A percentile compares a stretch with the other conserved stretches of the same genome.
phyloP scores from a whole-genome alignment of 2,329 filamentous ascomycete genomes.

The Penicillium sp. region DNA sequence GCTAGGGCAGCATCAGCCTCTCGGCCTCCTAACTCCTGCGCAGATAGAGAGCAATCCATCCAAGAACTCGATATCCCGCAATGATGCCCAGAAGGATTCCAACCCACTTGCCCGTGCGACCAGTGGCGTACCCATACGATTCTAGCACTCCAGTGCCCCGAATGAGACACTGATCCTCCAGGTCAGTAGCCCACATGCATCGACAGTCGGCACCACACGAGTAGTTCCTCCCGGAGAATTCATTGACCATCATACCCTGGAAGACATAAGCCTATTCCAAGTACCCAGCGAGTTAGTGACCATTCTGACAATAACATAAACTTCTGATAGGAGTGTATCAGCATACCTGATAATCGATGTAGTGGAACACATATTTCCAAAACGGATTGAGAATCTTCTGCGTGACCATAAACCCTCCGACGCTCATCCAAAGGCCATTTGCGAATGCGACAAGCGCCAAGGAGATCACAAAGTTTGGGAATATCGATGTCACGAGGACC shows the following conservation, averaged over 20 bases:
- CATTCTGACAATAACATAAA: background rate
- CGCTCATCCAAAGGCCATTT: constrained; percentile 87
- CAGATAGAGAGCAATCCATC: constrained; percentile 57
- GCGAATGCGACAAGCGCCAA: constrained; percentile 79
- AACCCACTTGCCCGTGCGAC: constrained; percentile 64
- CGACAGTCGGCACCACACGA: constrained; percentile 57
- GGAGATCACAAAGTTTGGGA: constrained; percentile 76
- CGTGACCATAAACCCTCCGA: constrained; percentile 76
- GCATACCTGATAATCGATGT: constrained; percentile 73
- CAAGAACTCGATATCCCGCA: constrained; percentile 66
- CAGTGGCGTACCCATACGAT: constrained; percentile 66
- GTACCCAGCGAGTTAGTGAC: background rate
- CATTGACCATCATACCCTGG: constrained; percentile 90
- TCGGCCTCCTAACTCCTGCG: constrained; percentile 5
- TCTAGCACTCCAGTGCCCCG: constrained; percentile 67
- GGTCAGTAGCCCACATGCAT: constrained; percentile 68
- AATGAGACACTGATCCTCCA: constrained; percentile 66
- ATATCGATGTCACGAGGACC: constrained; percentile 68
- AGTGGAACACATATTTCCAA: constrained; percentile 83
- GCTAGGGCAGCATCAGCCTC: background rate
- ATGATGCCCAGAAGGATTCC: constrained; percentile 78
- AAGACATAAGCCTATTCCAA: constrained; percentile 67
- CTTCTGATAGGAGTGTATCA: background rate
- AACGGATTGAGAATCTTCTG: constrained; percentile 73
- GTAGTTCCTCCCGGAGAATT: constrained; percentile 67